Evolutionary conservation across 768 basidiomycete species (phyloP).

Genomic region (Phlebiopsis gigantea): DNA sequence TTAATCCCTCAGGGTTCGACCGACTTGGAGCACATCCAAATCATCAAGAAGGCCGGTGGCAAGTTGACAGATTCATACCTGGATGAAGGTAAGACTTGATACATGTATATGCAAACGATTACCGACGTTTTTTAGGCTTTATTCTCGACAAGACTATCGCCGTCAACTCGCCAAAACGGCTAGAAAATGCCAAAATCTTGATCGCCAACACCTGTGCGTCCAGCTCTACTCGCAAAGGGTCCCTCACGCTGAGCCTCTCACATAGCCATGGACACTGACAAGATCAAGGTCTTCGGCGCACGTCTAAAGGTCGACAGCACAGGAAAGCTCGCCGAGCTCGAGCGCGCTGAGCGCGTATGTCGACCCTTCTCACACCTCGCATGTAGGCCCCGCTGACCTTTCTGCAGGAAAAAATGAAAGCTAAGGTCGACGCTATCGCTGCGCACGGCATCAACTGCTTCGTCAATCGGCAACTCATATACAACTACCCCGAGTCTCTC

Average conservation of each 20-base stretch:
- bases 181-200: slow-evolving; percentile 93
- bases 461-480: slow-evolving; percentile 96
- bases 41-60: slow-evolving; percentile 99
- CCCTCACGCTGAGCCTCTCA: not conserved
- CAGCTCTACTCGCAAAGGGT: not conserved
- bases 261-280: slow-evolving; percentile 98
- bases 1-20: slow-evolving; percentile 68
- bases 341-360: slow-evolving; percentile 85
- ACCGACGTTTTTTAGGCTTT: slow-evolving; percentile 54
- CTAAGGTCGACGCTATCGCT: slow-evolving; percentile 92
- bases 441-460: slow-evolving; percentile 95
- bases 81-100: slow-evolving; percentile 67
- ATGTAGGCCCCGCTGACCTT: not conserved
- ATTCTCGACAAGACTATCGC: slow-evolving; percentile 96
- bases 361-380: not conserved
- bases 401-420: slow-evolving; percentile 97
- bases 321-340: slow-evolving; percentile 95
- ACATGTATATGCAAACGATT: not conserved
- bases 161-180: slow-evolving; percentile 89
- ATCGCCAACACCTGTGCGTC: slow-evolving; percentile 95
- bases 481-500: slow-evolving; percentile 97
- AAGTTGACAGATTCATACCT: slow-evolving; percentile 98
- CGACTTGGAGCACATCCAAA: slow-evolving; percentile 96
- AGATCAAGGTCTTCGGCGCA: slow-evolving; percentile 99
- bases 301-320: slow-evolving; percentile 94